These are phyloP conservation scores for Saraca asoca DNA, from an alignment of 331 rosid species.

Conservation along the genomic window DNA sequence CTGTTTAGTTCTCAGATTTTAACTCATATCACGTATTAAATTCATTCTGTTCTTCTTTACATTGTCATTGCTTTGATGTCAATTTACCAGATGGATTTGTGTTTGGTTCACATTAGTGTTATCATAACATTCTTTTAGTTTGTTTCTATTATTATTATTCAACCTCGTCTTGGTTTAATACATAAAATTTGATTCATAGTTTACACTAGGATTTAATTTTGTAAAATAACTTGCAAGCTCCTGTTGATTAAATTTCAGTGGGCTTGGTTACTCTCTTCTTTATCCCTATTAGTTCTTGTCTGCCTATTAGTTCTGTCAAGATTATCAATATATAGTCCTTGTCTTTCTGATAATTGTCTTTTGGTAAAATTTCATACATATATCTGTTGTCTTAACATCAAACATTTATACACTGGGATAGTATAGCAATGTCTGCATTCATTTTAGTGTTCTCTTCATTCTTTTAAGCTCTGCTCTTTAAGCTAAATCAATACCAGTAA, in stretches of 20 bases:
- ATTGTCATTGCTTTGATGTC: slow-evolving; percentile 38
- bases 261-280: slow-evolving; percentile 23
- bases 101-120: slow-evolving; percentile 18
- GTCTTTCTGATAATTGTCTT: slow-evolving; percentile 23
- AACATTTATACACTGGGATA: slow-evolving; percentile 18
- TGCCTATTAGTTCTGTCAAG: background rate
- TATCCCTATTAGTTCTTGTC: slow-evolving; percentile 8
- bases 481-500: no score
- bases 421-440: slow-evolving; percentile 6
- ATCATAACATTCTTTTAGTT: slow-evolving; percentile 10
- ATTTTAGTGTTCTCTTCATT: slow-evolving; percentile 12
- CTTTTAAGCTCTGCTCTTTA: slow-evolving; percentile 11
- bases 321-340: slow-evolving; percentile 1
- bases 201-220: slow-evolving; percentile 27
- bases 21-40: slow-evolving; percentile 12
- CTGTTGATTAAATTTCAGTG: slow-evolving; percentile 23
- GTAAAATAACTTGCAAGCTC: slow-evolving; percentile 30
- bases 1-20: background rate
- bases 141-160: background rate
- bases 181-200: slow-evolving; percentile 25
- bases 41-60: background rate
- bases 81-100: slow-evolving; percentile 30
- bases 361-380: slow-evolving; percentile 17
- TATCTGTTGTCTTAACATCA: background rate
- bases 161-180: background rate